These are phyloP conservation scores for Talaromyces funiculosus DNA, from an alignment of 2,329 filamentous ascomycete genomes.

Conservation along the genomic window DNA sequence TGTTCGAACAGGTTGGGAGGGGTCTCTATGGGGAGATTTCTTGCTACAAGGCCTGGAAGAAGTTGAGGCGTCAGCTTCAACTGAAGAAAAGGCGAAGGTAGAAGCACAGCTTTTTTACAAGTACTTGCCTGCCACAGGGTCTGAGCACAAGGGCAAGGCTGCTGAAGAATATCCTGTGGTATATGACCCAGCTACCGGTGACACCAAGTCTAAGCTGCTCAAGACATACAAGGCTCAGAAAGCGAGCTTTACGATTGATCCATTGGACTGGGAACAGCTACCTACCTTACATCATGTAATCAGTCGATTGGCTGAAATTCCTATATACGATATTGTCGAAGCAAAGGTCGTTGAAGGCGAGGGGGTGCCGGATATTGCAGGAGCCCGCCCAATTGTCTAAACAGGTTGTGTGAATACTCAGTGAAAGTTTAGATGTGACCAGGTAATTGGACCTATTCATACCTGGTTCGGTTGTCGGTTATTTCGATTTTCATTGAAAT, in stretches of 20 bases:
- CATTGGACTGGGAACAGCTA: slow-evolving; percentile 48
- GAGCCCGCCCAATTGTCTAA: slow-evolving; percentile 18
- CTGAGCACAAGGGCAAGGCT: slow-evolving; percentile 42
- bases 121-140: slow-evolving; percentile 53
- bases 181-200: slow-evolving; percentile 26
- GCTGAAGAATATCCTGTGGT: slow-evolving; percentile 51
- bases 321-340: slow-evolving; percentile 51
- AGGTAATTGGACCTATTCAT: too few relatives aligned
- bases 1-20: slow-evolving; percentile 41
- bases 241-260: slow-evolving; percentile 46
- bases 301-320: slow-evolving; percentile 49
- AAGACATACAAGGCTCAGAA: slow-evolving; percentile 36
- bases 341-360: slow-evolving; percentile 52
- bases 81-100: slow-evolving; percentile 33
- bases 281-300: slow-evolving; percentile 59
- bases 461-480: too few relatives aligned
- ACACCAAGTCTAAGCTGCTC: not conserved
- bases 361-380: slow-evolving; percentile 42
- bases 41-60: slow-evolving; percentile 30
- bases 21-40: slow-evolving; percentile 38
- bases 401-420: not conserved
- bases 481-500: too few relatives aligned
- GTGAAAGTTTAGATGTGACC: not conserved
- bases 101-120: slow-evolving; percentile 46
- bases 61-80: slow-evolving; percentile 13